These are phyloP conservation scores for Candida parachauliodes DNA, from an alignment of 805 yeast species.

Conservation along the genomic window DNA sequence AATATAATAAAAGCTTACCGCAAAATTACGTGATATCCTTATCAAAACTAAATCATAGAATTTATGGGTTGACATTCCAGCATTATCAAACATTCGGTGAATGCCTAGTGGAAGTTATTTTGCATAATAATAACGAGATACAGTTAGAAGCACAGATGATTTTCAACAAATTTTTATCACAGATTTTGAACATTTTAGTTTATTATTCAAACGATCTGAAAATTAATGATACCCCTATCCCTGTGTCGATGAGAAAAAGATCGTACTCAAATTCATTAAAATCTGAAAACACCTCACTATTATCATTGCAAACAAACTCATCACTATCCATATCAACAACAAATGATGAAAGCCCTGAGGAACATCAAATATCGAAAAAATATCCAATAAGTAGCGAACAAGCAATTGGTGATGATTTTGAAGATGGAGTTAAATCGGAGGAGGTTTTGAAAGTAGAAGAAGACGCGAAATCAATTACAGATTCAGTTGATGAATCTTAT, in stretches of 20 bases:
- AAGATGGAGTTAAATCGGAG: too few relatives aligned
- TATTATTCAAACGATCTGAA: slow-evolving; percentile 6
- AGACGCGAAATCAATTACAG: slow-evolving; percentile 1
- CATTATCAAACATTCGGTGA: slow-evolving; percentile 19
- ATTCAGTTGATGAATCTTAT: slow-evolving; percentile 15
- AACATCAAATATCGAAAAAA: slow-evolving; percentile 1
- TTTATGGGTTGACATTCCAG: slow-evolving; percentile 13
- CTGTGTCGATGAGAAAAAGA: neutral
- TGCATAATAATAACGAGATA: slow-evolving; percentile 5
- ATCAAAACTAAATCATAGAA: slow-evolving; percentile 15
- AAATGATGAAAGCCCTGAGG: neutral
- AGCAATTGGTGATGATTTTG: neutral
- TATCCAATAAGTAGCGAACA: slow-evolving; percentile 1
- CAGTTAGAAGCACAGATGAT: slow-evolving; percentile 4
- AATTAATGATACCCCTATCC: neutral
- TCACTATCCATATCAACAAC: neutral
- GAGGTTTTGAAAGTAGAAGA: too few relatives aligned
- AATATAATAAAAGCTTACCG: slow-evolving; percentile 14
- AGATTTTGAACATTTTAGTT: slow-evolving; percentile 5
- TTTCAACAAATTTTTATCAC: slow-evolving; percentile 8
- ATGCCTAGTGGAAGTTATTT: slow-evolving; percentile 11
- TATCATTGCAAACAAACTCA: neutral
- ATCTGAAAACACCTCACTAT: neutral
- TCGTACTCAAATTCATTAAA: neutral
- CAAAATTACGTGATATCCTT: slow-evolving; percentile 4